Conservation (phyloP, 306 rosid species). For the Sphenostylis stenocarpa region DNA sequence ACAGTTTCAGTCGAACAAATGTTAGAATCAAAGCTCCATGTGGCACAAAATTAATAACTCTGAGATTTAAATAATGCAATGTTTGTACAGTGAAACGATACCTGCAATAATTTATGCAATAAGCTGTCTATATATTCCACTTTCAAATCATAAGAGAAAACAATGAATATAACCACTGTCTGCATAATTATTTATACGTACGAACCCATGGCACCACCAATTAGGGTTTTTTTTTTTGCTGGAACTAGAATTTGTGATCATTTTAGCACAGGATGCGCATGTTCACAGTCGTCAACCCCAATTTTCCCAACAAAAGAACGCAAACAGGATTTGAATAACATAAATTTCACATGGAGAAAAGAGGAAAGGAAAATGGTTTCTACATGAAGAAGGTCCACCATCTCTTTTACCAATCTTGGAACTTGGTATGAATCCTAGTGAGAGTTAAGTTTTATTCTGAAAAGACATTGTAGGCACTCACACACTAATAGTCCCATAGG, state of each 20-base stretch:
- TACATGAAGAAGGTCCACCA: slow-evolving; percentile 38
- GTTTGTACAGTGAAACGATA: not conserved
- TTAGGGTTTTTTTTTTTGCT: not conserved
- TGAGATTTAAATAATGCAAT: not conserved
- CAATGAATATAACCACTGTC: not conserved
- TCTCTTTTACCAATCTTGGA: slow-evolving; percentile 37
- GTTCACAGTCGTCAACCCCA: slow-evolving; percentile 14
- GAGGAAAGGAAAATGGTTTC: slow-evolving; percentile 24
- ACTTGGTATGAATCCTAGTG: slow-evolving; percentile 24
- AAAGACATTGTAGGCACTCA: slow-evolving; percentile 37
- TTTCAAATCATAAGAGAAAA: slow-evolving; percentile 1
- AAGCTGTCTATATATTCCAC: slow-evolving; percentile 17
- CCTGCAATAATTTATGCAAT: slow-evolving; percentile 2
- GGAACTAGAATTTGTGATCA: not conserved
- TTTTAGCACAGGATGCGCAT: not conserved
- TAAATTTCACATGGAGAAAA: not conserved
- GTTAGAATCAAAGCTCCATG: slow-evolving; percentile 22
- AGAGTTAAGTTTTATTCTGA: slow-evolving; percentile 44
- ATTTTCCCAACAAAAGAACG: slow-evolving; percentile 8
- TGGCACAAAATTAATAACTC: slow-evolving; percentile 6
- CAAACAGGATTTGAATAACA: slow-evolving; percentile 20
- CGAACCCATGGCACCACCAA: not conserved
- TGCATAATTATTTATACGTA: not conserved
- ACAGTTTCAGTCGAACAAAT: slow-evolving; percentile 17
- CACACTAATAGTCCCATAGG: slow-evolving; percentile 10